A percentile compares a stretch with the other conserved stretches of the same genome.
These are phyloP conservation scores for Nothophytophthora sp. DNA, from an alignment of 352 stramenopile genomes.

Conservation along the genomic window DNA sequence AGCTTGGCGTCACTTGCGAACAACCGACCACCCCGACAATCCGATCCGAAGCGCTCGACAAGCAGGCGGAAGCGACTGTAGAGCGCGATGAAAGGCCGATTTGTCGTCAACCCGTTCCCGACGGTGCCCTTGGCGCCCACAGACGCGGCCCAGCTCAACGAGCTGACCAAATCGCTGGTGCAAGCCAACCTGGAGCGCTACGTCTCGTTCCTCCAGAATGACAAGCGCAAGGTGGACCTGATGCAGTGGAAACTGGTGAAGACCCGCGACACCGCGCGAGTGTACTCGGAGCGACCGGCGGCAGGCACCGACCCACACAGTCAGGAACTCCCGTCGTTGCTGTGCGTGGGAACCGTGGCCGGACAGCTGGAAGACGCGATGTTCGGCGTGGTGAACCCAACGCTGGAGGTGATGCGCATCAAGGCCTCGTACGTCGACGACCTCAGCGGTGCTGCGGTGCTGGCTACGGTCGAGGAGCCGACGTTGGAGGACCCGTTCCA, in stretches of 20 bases:
- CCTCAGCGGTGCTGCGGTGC: constrained; percentile 32
- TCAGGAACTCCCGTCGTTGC: constrained; percentile 27
- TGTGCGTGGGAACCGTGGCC: constrained; percentile 22
- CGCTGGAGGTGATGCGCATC: constrained; percentile 28
- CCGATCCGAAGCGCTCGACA: neutral
- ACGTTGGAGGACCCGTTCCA: constrained; percentile 48
- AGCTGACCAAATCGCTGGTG: constrained; percentile 21
- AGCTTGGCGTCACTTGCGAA: neutral
- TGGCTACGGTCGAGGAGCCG: constrained; percentile 36
- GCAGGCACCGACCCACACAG: constrained; percentile 4
- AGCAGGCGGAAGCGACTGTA: no score
- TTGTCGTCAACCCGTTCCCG: constrained; percentile 33
- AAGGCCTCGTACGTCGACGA: constrained; percentile 42
- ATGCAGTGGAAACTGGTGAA: constrained; percentile 29
- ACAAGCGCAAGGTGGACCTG: constrained; percentile 26
- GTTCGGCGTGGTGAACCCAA: constrained; percentile 37
- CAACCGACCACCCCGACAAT: constrained; percentile 1
- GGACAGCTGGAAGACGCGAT: constrained; percentile 34
- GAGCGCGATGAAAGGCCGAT: constrained; percentile 37
- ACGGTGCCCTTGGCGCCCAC: constrained; percentile 13
- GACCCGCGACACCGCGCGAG: constrained; percentile 18
- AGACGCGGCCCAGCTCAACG: constrained; percentile 23
- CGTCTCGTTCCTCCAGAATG: constrained; percentile 26
- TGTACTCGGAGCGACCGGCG: constrained; percentile 25
- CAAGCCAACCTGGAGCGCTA: constrained; percentile 24